Percentiles rank a stretch among this genome's conserved stretches.
Evolutionary conservation across 345 rosid genomes (phyloP).

Genomic region (Luvunga scandens): DNA sequence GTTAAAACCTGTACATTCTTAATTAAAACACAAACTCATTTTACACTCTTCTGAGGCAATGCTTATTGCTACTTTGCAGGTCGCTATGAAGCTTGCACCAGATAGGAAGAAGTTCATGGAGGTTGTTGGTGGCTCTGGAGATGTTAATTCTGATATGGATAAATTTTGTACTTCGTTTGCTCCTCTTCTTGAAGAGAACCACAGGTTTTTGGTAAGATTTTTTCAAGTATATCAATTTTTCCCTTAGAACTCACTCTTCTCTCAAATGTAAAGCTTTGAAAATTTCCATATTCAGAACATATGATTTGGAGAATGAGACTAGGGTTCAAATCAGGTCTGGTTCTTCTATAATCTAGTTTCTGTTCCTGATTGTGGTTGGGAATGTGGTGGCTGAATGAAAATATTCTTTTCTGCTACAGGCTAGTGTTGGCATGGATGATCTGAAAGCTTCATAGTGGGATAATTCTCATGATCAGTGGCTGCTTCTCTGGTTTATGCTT

Average conservation of each 20-base stretch:
- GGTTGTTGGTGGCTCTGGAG: slow-evolving; percentile 77
- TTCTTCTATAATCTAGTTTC: not conserved
- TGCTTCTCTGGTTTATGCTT: not conserved
- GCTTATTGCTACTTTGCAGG: slow-evolving; percentile 35
- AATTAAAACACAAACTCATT: not conserved
- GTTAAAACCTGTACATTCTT: not conserved
- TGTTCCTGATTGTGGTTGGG: not conserved
- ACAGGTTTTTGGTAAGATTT: slow-evolving; percentile 81
- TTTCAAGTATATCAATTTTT: not conserved
- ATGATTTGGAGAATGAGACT: not conserved
- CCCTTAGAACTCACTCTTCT: not conserved
- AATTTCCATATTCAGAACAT: not conserved
- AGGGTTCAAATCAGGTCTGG: not conserved
- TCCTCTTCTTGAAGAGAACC: slow-evolving; percentile 83
- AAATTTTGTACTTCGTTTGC: slow-evolving; percentile 70
- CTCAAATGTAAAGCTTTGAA: not conserved
- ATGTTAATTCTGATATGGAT: slow-evolving; percentile 76
- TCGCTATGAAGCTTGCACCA: slow-evolving; percentile 95
- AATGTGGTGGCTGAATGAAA: not conserved
- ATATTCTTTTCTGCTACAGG: slow-evolving; percentile 42
- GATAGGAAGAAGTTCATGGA: slow-evolving; percentile 97
- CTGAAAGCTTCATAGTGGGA: slow-evolving; percentile 68
- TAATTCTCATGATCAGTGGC: not conserved
- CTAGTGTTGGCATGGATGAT: slow-evolving; percentile 80
- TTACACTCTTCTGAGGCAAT: not conserved